These are phyloP conservation scores for Globisporangium viniferum DNA, from an alignment of 352 stramenopile species.

Conservation along the genomic window DNA sequence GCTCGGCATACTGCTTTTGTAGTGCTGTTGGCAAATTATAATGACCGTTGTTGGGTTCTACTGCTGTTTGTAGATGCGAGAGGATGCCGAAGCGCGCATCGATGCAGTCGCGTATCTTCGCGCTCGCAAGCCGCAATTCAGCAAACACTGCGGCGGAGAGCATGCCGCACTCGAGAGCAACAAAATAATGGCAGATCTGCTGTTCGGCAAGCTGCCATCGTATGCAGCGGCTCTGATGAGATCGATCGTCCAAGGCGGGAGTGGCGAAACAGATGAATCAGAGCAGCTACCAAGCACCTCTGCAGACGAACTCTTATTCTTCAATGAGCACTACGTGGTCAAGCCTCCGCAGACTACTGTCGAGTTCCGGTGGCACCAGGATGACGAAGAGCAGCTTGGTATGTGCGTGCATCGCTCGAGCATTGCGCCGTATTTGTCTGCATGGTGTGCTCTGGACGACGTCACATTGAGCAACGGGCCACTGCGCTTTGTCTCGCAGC, in stretches of 20 bases:
- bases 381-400: slow-evolving; percentile 69
- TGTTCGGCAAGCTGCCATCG: slow-evolving; percentile 43
- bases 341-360: slow-evolving; percentile 53
- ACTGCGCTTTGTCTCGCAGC: slow-evolving; percentile 47
- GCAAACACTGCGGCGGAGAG: background rate
- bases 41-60: background rate
- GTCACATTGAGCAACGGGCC: slow-evolving; percentile 48
- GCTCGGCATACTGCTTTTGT: background rate
- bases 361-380: slow-evolving; percentile 73
- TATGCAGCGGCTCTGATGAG: slow-evolving; percentile 22
- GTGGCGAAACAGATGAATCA: background rate
- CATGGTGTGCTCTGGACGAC: slow-evolving; percentile 66
- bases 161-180: slow-evolving; percentile 2
- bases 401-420: slow-evolving; percentile 60
- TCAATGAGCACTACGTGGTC: slow-evolving; percentile 81
- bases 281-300: too few relatives aligned
- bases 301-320: slow-evolving; percentile 35
- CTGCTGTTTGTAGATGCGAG: slow-evolving; percentile 30
- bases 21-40: background rate
- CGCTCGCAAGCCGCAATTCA: slow-evolving; percentile 25
- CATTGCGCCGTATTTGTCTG: slow-evolving; percentile 58
- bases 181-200: slow-evolving; percentile 22
- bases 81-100: slow-evolving; percentile 27
- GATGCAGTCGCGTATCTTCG: slow-evolving; percentile 26
- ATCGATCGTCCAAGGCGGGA: background rate